A percentile compares a stretch with the other conserved stretches of the same genome.
These are phyloP conservation scores for Gentiana dahurica DNA, from an alignment of 257 asterid genomes.

Conservation along the genomic window DNA sequence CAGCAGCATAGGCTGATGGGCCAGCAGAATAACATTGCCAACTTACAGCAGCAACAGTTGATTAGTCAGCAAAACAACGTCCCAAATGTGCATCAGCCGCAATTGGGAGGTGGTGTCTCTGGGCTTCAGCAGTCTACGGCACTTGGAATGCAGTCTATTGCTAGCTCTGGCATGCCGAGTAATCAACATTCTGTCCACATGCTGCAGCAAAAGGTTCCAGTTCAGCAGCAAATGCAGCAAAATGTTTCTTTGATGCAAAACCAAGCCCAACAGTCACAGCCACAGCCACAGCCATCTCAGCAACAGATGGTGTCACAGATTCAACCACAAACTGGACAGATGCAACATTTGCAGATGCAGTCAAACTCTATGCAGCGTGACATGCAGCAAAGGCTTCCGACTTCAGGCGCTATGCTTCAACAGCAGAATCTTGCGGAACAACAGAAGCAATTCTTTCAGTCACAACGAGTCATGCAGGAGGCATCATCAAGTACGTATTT, in stretches of 20 bases:
- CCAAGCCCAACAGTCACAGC: slow-evolving; percentile 47
- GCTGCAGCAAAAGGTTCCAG: slow-evolving; percentile 65
- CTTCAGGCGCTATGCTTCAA: slow-evolving; percentile 71
- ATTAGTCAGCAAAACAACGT: slow-evolving; percentile 66
- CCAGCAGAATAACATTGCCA: slow-evolving; percentile 59
- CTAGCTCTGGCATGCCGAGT: slow-evolving; percentile 46
- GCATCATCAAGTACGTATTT: slow-evolving; percentile 55
- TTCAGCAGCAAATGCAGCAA: slow-evolving; percentile 77
- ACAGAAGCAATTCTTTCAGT: slow-evolving; percentile 67
- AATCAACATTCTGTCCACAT: slow-evolving; percentile 64
- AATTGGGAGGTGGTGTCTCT: slow-evolving; percentile 47
- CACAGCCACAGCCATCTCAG: slow-evolving; percentile 63
- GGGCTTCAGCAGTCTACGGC: slow-evolving; percentile 80
- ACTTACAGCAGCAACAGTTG: slow-evolving; percentile 58
- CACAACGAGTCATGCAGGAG: slow-evolving; percentile 66
- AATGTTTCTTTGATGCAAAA: slow-evolving; percentile 43
- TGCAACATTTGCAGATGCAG: slow-evolving; percentile 83
- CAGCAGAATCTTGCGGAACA: slow-evolving; percentile 64
- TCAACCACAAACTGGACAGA: slow-evolving; percentile 73
- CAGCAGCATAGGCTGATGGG: slow-evolving; percentile 65
- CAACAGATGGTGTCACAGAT: slow-evolving; percentile 83
- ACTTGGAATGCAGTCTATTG: slow-evolving; percentile 59
- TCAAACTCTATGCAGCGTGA: slow-evolving; percentile 54
- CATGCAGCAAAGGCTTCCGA: slow-evolving; percentile 72
- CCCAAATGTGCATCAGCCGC: slow-evolving; percentile 67